Evolutionary conservation across 2,329 filamentous ascomycete genomes (phyloP).

Genomic region (Emericellopsis cladophorae): DNA sequence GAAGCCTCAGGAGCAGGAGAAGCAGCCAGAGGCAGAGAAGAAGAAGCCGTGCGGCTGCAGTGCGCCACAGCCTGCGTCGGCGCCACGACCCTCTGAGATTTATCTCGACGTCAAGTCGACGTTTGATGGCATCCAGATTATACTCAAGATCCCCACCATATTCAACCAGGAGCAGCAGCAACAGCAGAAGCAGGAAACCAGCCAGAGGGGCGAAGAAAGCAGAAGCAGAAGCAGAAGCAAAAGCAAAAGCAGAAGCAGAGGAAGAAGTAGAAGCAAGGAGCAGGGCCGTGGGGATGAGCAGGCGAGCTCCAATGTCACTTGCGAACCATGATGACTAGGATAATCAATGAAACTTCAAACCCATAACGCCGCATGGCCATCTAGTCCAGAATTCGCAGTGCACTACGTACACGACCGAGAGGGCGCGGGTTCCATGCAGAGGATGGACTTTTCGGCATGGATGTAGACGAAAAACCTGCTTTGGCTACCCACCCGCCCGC

Average conservation of each 20-base stretch:
- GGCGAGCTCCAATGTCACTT: too few species aligned
- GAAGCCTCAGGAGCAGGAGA: not conserved
- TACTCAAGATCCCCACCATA: slow-evolving; percentile 43
- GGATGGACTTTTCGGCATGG: too few species aligned
- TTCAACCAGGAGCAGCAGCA: slow-evolving; percentile 23
- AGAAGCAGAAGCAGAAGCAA: not conserved
- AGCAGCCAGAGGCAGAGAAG: not conserved
- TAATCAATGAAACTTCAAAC: too few species aligned
- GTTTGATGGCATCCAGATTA: slow-evolving; percentile 42
- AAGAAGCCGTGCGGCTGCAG: not conserved
- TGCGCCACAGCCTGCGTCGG: slow-evolving; percentile 12
- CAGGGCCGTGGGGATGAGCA: too few species aligned
- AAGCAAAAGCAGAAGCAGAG: not conserved
- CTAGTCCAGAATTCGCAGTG: too few species aligned
- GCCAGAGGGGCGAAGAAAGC: not conserved
- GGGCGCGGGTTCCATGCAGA: too few species aligned
- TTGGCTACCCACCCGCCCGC: too few species aligned
- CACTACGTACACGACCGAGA: too few species aligned
- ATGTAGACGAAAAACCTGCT: too few species aligned
- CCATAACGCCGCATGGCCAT: too few species aligned
- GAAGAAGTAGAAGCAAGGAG: not conserved
- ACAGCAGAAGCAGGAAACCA: not conserved
- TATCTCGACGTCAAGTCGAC: slow-evolving; percentile 46
- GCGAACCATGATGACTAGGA: too few species aligned
- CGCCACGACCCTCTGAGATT: slow-evolving; percentile 36